phyloP scores from a whole-genome alignment of 1,284 basidiomycete species.

The Rhodofomes roseus region DNA sequence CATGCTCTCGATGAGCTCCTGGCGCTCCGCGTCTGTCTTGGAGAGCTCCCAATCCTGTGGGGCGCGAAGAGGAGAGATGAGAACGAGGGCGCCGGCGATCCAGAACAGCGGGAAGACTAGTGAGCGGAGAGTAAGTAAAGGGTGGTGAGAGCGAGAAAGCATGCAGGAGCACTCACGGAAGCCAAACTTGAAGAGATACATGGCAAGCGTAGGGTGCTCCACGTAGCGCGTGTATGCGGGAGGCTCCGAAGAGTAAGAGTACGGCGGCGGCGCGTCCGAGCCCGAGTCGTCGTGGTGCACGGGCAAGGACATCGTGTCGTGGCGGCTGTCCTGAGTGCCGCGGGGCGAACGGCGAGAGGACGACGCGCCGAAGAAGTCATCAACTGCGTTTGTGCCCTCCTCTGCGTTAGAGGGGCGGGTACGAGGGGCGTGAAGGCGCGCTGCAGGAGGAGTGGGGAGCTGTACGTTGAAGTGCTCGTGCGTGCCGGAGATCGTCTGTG shows the following conservation, averaged over 20 bases:
- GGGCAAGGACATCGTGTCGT: constrained; percentile 17
- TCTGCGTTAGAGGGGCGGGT: constrained; percentile 10
- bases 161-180: constrained; percentile 22
- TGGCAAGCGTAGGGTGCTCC: constrained; percentile 30
- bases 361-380: constrained; percentile 29
- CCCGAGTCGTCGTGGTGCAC: constrained; percentile 11
- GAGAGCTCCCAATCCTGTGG: constrained; percentile 36
- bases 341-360: constrained; percentile 5
- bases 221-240: constrained; percentile 23
- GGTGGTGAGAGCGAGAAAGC: not conserved
- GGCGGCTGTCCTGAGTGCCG: constrained; percentile 27
- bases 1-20: constrained; percentile 33
- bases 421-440: constrained; percentile 8
- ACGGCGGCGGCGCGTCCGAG: constrained; percentile 19
- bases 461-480: constrained; percentile 18
- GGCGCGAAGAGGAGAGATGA: constrained; percentile 35
- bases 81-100: constrained; percentile 35
- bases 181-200: constrained; percentile 32
- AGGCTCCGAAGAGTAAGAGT: constrained; percentile 18
- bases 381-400: constrained; percentile 20
- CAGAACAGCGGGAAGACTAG: constrained; percentile 43
- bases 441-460: not conserved
- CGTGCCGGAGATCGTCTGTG: constrained; percentile 39
- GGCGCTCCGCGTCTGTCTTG: constrained; percentile 34
- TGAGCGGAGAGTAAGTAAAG: not conserved